Evolutionary conservation across 192 early-diverging fungal species (phyloP), one percentile per base, ranked within the genome.

Genomic region (Coemansia sp.): DNA sequence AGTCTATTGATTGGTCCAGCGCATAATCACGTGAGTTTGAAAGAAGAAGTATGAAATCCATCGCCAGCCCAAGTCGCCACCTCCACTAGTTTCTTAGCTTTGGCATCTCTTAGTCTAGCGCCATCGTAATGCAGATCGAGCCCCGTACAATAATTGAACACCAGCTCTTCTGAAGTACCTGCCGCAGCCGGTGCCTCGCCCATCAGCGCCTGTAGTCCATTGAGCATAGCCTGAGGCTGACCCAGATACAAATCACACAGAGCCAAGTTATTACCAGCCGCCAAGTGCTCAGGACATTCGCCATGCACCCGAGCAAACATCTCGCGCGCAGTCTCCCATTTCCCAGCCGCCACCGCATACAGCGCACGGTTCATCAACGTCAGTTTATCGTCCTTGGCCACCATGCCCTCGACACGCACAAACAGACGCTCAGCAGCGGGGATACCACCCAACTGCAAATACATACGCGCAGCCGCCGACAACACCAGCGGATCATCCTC

Each of bases 231-330:
- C 61, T 80, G 74, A 5, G 78, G 82, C 43, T 55, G 65, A 16
- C 82, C 82, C 75, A 80, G 18, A 29, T 85, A 85, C 63, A 85
- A 33, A 3, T 85, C 78, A 42, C 82, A 85, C 7, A 85, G 22
- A 18, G 75, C 74, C 5, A 57, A 38, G 68, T 85, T 85, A 24
- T 79, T 80, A n/a, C 43, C 78, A 1, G 75, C 74, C 13, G 73
- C 68, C 12, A 84, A 43, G 31, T 62, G 60, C 29, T 73, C 73
- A 0, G 80, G 68, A 9, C 65, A 55, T 20, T 27, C 71, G 18
- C 34, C 49, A 2, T 33, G 13, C 1, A 77, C 65, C 1, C 16
- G 20, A 2, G 65, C 70, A 52, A 85, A 85, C 33, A 67, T 6
- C 2, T 74, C 70, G 2, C 73, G 60, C 0, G 82, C 82, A 8